Evolutionary conservation across 2,329 filamentous ascomycete species (phyloP), one percentile per base, ranked within the genome.

Genomic region (Penicillium sp.): DNA sequence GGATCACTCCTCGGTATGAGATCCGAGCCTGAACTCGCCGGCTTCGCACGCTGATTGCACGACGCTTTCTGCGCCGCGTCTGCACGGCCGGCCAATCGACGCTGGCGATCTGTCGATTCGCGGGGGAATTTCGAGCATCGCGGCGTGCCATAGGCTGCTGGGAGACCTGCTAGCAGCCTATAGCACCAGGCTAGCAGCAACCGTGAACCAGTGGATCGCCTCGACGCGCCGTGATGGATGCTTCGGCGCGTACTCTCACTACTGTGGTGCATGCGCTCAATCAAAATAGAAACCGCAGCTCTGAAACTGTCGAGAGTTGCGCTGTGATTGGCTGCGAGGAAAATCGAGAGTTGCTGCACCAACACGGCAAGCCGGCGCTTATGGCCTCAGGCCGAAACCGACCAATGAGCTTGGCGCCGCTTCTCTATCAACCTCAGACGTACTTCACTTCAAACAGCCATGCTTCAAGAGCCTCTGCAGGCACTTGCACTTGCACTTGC

Each of bases 241-340:
- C 58, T 18, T 3, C 63, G 61, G 66, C 66, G 65, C 66, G 60
- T 68, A 67, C 65, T 66, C 62, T 58, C 45, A 61, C 59, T 58
- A 61, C 61, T 56, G 60, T 23, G 35, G 26, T 56, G 47, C 57
- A 33, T 35, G 52, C 46, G 47, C 61, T 62, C 62, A 62, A 64
- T 66, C 65, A 67, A 64, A 65, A 66, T 60, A 59, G 51, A 49
- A 59, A 57, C 53, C 38, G 42, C 28, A 49, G 20, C 43, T 51
- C 51, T 64, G 59, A 66, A 61, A 62, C 61, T 61, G 63, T 59
- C 57, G 60, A 57, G 54, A 38, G 43, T 18, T 24, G 51, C 59
- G 43, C n/a, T 38, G 42, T 55, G 52, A 59, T 59, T 51, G 56
- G 30, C 30, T 35, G 30, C 8, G 11, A 35, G 2, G 57, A 59